A percentile compares a stretch with the other conserved stretches of the same genome.
phyloP scores from a whole-genome alignment of 1,284 basidiomycete species.

The Pseudozyma flocculosa region DNA sequence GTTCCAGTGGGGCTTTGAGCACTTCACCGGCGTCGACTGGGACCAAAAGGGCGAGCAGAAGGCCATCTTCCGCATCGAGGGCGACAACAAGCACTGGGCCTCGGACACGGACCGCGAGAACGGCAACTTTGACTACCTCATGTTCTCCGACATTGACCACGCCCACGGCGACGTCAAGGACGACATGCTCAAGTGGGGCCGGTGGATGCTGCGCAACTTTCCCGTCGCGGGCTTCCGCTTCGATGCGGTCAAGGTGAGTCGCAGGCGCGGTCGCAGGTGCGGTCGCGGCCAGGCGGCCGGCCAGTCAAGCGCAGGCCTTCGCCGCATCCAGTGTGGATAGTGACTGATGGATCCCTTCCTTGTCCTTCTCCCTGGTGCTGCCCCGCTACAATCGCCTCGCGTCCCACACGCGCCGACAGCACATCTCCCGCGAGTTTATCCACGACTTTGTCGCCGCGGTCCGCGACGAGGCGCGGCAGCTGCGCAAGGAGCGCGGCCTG shows the following conservation, averaged over 20 bases:
- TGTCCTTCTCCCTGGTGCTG: too few species aligned
- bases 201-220: slow-evolving; percentile 60
- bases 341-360: too few species aligned
- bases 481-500: slow-evolving; percentile 33
- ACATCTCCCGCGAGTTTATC: slow-evolving; percentile 60
- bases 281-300: too few species aligned
- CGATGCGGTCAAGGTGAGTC: slow-evolving; percentile 59
- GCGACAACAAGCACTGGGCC: slow-evolving; percentile 64
- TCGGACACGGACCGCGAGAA: slow-evolving; percentile 59
- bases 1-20: slow-evolving; percentile 61
- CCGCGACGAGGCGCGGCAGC: slow-evolving; percentile 56
- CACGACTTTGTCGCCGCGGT: slow-evolving; percentile 64
- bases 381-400: too few species aligned
- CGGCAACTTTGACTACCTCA: slow-evolving; percentile 60
- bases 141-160: slow-evolving; percentile 69
- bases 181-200: slow-evolving; percentile 64
- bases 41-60: slow-evolving; percentile 70
- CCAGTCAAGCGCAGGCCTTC: too few species aligned
- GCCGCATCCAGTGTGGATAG: too few species aligned
- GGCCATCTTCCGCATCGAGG: slow-evolving; percentile 64
- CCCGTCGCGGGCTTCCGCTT: slow-evolving; percentile 48
- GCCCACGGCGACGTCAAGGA: slow-evolving; percentile 72
- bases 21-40: slow-evolving; percentile 74
- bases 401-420: slow-evolving; percentile 3
- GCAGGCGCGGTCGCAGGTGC: too few species aligned